Base-by-base conservation (phyloP, 129 eudicot species). In the Saussurea involucrata region DNA sequence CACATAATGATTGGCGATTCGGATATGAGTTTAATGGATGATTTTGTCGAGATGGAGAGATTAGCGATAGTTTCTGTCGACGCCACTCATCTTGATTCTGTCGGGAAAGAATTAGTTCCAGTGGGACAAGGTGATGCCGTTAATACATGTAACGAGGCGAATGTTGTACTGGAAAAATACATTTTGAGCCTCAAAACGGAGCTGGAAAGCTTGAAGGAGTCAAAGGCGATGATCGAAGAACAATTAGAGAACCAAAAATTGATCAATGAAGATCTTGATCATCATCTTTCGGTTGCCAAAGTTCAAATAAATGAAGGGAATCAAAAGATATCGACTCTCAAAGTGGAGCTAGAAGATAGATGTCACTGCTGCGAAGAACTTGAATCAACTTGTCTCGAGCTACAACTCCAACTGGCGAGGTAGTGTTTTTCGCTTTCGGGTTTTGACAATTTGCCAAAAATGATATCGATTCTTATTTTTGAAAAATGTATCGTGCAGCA, bases 341-440 rank as follows among this genome's bases (percentile, higher is more conserved):
- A 95, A 86, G 92, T 92, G 21, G 96, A 95, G 76, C 37, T 95
- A 76, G 96, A 92, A 61, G 87, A 90, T 66, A 95, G 84, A 82
- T 84, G 78, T 76, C 90, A 88, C 27, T 86, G 89, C 65, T 91
- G 97, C 81, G 89, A 95, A 83, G 97, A 95, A 80, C 74, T 92
- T 33, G 97, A 95, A 83, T 85, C 89, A 69, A 88, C 99, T 4
- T 95, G 97, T 75, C 89, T 95, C 1, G 99, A 95, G 80, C 92
- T 95, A 74, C 96, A 90, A 71, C 94, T 95, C 61, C 99, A 91
- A 78, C 86, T 92, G 22, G 96, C 91, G 70, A 95, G 93, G 99
- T 92, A 85, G 24, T 28, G 44, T 66, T 73, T 29, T 8, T 63
- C 7, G 32, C 17, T 81, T 44, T 73, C 49, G 24, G 4, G 17